These are phyloP conservation scores for Trichosporon coremiiforme DNA, from an alignment of 1,284 basidiomycete species.

Conservation along the genomic window DNA sequence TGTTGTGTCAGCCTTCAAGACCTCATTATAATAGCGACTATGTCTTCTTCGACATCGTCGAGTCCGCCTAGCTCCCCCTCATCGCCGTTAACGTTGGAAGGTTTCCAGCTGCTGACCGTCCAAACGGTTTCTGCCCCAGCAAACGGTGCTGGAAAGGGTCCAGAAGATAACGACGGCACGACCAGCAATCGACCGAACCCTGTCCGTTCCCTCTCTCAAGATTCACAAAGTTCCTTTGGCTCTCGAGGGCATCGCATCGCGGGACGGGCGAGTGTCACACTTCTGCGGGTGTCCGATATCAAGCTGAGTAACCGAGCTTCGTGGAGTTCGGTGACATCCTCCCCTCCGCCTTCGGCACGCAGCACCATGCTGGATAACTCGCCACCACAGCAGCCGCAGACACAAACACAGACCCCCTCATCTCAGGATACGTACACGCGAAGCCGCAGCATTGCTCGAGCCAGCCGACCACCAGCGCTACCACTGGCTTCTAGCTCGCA, in stretches of 20 bases:
- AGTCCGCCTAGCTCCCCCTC: slow-evolving; percentile 5
- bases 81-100: neutral
- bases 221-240: neutral
- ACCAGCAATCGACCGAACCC: neutral
- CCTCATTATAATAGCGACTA: neutral
- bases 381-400: neutral
- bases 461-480: neutral
- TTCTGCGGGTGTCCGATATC: slow-evolving; percentile 6
- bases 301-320: neutral
- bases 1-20: neutral
- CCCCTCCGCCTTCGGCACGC: neutral
- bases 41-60: neutral
- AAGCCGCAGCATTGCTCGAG: slow-evolving; percentile 10
- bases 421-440: neutral
- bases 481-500: neutral
- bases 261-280: slow-evolving; percentile 3
- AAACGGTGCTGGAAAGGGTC: neutral
- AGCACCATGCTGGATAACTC: neutral
- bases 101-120: neutral
- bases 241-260: neutral
- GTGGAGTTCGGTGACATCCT: neutral
- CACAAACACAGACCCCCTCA: neutral
- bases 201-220: neutral
- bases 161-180: neutral
- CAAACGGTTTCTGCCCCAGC: neutral